Percentiles rank a stretch among this genome's conserved stretches.
These are phyloP conservation scores for Colletotrichum sp. DNA, from an alignment of 2,329 filamentous ascomycete species.

Conservation along the genomic window DNA sequence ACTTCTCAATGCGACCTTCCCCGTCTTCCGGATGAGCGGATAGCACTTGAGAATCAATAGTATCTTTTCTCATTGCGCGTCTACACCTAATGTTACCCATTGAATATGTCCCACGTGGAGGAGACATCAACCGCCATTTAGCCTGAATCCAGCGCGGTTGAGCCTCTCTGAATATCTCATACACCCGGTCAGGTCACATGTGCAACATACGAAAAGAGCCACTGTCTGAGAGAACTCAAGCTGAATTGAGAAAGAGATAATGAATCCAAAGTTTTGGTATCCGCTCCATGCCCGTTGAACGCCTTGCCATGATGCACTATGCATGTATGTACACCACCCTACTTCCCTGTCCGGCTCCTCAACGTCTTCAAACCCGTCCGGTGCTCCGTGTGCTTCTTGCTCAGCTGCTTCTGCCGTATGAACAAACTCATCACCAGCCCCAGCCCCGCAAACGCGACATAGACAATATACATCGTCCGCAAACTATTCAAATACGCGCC, in stretches of 20 bases:
- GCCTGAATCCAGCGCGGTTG: not conserved
- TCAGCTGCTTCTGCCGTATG: slow-evolving; percentile 54
- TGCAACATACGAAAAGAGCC: not conserved
- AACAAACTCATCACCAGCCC: slow-evolving; percentile 54
- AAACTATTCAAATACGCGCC: slow-evolving; percentile 55
- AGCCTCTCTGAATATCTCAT: not conserved
- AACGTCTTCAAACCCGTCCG: slow-evolving; percentile 60
- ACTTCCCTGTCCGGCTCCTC: slow-evolving; percentile 23
- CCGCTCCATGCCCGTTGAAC: not conserved
- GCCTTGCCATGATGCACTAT: not conserved
- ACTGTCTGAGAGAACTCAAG: not conserved
- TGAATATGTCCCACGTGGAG: not conserved
- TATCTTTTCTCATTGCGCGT: not conserved
- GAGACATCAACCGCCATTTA: not conserved
- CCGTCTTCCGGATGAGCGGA: slow-evolving; percentile 8
- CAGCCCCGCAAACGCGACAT: slow-evolving; percentile 51
- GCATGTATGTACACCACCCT: not conserved
- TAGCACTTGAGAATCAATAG: not conserved
- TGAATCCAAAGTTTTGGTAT: not conserved
- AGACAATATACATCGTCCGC: slow-evolving; percentile 64
- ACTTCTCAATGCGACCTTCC: not conserved
- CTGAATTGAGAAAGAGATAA: not conserved
- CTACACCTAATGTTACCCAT: not conserved
- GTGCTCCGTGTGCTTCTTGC: slow-evolving; percentile 61
- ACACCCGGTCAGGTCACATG: not conserved